Evolutionary conservation across 495 filamentous ascomycete genomes (phyloP).

Genomic region (Aspergillus funiculosus): DNA sequence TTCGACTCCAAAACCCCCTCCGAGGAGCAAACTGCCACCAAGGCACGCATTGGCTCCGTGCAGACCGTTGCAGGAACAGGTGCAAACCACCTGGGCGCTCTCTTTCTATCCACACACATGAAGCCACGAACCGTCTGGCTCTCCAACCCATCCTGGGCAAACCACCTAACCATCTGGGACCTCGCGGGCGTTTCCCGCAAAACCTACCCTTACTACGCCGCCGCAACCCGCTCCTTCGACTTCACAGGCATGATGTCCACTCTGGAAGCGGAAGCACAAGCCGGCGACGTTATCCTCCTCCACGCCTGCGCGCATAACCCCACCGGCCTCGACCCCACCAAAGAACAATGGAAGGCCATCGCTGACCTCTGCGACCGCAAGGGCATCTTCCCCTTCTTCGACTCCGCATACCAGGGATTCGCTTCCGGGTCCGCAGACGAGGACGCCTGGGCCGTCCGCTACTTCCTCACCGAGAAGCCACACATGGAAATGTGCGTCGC

Average conservation of each 20-base stretch:
- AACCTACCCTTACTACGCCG: conserved; percentile 47
- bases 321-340: conserved; percentile 47
- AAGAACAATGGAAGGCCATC: conserved; percentile 51
- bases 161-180: conserved; percentile 46
- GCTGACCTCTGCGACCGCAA: conserved; percentile 46
- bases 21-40: conserved; percentile 22
- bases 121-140: conserved; percentile 44
- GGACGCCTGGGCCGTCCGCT: conserved; percentile 50
- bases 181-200: conserved; percentile 39
- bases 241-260: conserved; percentile 44
- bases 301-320: conserved; percentile 55
- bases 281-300: conserved; percentile 43
- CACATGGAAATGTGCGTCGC: conserved; percentile 47
- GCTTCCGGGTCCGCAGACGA: conserved; percentile 47
- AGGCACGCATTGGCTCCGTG: conserved; percentile 38
- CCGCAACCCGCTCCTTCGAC: conserved; percentile 40
- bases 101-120: conserved; percentile 64
- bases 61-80: conserved; percentile 92
- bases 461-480: conserved; percentile 47
- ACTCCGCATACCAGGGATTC: conserved; percentile 54
- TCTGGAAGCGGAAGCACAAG: conserved; percentile 36
- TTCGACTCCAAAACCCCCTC: conserved; percentile 31
- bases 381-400: conserved; percentile 51
- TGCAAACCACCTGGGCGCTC: conserved; percentile 79
- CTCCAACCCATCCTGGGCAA: conserved; percentile 47